Percentiles rank a stretch among this genome's conserved stretches.
Conservation (phyloP, 2,329 filamentous ascomycete species). For the Tetracladium maxilliforme region DNA sequence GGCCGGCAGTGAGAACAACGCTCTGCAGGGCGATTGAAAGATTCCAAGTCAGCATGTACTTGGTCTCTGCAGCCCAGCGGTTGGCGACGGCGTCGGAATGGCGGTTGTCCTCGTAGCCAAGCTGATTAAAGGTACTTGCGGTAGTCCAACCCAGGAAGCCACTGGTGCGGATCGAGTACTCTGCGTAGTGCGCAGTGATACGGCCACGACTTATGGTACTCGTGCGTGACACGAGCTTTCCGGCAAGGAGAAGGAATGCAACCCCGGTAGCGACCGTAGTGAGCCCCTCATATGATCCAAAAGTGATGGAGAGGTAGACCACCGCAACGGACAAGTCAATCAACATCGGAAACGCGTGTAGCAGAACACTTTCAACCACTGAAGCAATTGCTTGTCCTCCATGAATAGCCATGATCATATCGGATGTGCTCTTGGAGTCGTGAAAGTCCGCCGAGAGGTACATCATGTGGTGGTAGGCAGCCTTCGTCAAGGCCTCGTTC, state of each 20-base stretch:
- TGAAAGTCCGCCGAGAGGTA: conserved; percentile 58
- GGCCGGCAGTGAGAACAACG: conserved; percentile 29
- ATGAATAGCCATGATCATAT: conserved; percentile 48
- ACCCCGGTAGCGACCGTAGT: conserved; percentile 28
- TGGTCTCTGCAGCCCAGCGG: conserved; percentile 17
- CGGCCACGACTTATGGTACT: conserved; percentile 16
- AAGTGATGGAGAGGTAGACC: conserved; percentile 42
- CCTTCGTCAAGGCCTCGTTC: conserved; percentile 39
- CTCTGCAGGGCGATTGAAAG: conserved; percentile 23
- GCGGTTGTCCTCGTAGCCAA: conserved; percentile 32
- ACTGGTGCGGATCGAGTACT: too few relatives aligned
- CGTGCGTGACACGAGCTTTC: conserved; percentile 16
- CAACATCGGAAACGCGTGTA: conserved; percentile 45
- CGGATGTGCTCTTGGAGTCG: conserved; percentile 46
- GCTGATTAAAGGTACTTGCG: conserved; percentile 48
- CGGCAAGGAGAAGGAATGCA: conserved; percentile 35
- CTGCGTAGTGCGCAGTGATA: too few relatives aligned
- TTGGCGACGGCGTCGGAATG: conserved; percentile 25
- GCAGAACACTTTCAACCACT: conserved; percentile 42
- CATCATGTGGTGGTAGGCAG: conserved; percentile 54
- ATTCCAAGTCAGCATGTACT: conserved; percentile 17
- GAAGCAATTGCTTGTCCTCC: conserved; percentile 45
- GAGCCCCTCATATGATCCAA: conserved; percentile 44
- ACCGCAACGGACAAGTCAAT: conserved; percentile 47
- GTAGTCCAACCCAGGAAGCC: conserved; percentile 16